Percentiles rank a stretch among this genome's conserved stretches.
Evolutionary conservation across 2,329 filamentous ascomycete genomes (phyloP).

Genomic region (Aureobasidium vineae): DNA sequence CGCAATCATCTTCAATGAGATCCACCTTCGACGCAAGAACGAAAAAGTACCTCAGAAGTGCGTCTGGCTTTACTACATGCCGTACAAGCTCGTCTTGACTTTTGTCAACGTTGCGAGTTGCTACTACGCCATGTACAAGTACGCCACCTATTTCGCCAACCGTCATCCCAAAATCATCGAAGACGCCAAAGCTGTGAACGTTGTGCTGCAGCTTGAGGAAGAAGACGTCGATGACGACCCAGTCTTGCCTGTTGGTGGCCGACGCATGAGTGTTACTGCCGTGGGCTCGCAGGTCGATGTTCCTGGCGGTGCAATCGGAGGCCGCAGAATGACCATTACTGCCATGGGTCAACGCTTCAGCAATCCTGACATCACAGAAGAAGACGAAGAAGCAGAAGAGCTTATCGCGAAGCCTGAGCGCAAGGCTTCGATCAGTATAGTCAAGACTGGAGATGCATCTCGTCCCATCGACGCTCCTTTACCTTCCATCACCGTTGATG

Average conservation of each 20-base stretch:
- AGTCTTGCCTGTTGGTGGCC: constrained; percentile 20
- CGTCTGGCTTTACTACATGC: constrained; percentile 45
- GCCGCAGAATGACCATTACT: constrained; percentile 27
- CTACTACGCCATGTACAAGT: constrained; percentile 39
- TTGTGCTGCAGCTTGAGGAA: constrained; percentile 30
- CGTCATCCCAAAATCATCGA: constrained; percentile 52
- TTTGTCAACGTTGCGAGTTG: constrained; percentile 45
- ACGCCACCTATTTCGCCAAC: constrained; percentile 49
- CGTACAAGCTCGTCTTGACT: constrained; percentile 49
- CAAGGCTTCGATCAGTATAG: constrained; percentile 16
- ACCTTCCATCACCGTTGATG: constrained; percentile 19
- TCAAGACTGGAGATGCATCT: constrained; percentile 12
- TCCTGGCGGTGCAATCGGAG: constrained; percentile 3
- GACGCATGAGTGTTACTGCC: constrained; percentile 30
- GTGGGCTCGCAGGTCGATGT: constrained; percentile 27
- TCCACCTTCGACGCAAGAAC: constrained; percentile 49
- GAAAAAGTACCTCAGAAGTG: constrained; percentile 45
- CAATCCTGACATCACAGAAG: constrained; percentile 23
- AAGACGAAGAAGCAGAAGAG: constrained; percentile 17
- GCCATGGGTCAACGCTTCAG: constrained; percentile 27
- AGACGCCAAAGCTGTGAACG: constrained; percentile 43
- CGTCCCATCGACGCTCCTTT: background rate
- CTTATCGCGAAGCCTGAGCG: constrained; percentile 12
- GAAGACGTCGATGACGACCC: constrained; percentile 6
- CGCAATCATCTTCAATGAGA: constrained; percentile 50